These are phyloP conservation scores for Linnemannia schmuckeri DNA, from an alignment of 192 early-diverging fungal species.

Conservation along the genomic window DNA sequence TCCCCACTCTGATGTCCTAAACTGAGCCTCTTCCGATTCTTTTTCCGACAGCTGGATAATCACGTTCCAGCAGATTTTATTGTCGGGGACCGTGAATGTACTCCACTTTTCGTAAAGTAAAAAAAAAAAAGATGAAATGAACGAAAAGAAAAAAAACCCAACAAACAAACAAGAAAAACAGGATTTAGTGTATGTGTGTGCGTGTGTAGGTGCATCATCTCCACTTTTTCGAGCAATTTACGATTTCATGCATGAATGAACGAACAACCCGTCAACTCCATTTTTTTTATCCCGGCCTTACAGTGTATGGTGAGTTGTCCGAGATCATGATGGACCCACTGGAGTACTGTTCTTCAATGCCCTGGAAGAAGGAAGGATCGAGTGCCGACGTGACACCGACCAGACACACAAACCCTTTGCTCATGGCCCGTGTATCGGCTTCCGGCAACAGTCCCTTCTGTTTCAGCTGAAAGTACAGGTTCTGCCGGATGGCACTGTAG, in stretches of 20 bases:
- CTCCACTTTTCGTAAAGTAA: constrained; percentile 7
- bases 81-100: constrained; percentile 10
- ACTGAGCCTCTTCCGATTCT: not conserved
- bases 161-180: not conserved
- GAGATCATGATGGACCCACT: not conserved
- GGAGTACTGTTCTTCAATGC: not conserved
- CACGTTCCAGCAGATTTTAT: constrained; percentile 15
- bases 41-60: not conserved
- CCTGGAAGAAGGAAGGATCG: not conserved
- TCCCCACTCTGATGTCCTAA: constrained; percentile 12
- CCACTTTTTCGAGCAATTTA: not conserved
- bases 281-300: not conserved
- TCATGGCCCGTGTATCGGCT: not conserved
- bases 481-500: constrained; percentile 25
- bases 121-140: not conserved
- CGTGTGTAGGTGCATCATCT: not conserved
- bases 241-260: not conserved
- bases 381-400: constrained; percentile 1
- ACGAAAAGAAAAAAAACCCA: not conserved
- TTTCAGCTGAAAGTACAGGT: constrained; percentile 3
- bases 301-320: constrained; percentile 3
- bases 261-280: not conserved
- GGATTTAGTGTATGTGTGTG: not conserved
- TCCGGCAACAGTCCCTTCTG: constrained; percentile 8
- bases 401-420: constrained; percentile 2